Conservation (phyloP, 345 rosid species). For the Citrus maxima region DNA sequence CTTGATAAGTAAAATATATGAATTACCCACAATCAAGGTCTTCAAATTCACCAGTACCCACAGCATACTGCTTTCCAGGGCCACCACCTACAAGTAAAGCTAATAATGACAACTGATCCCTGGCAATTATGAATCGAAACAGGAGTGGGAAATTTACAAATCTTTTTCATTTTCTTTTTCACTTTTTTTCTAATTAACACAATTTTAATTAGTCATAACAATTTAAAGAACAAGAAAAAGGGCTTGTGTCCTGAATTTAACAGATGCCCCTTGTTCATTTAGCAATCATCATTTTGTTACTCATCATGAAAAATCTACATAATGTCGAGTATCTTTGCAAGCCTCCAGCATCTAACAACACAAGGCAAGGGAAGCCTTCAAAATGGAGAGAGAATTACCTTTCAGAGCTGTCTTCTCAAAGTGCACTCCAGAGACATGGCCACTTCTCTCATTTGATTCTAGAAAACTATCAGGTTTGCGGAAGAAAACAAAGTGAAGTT, state of each 20-base stretch:
- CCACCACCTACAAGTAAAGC: slow-evolving; percentile 46
- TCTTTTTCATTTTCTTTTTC: background rate
- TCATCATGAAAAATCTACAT: background rate
- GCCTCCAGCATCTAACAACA: slow-evolving; percentile 2
- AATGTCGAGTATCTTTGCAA: background rate
- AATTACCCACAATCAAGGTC: slow-evolving; percentile 71
- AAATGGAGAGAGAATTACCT: slow-evolving; percentile 34
- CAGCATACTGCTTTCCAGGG: slow-evolving; percentile 72
- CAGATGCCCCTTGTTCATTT: background rate
- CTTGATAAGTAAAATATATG: background rate
- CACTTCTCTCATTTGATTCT: slow-evolving; percentile 51
- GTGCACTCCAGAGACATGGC: slow-evolving; percentile 65
- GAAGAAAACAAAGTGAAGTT: slow-evolving; percentile 88
- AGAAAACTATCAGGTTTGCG: slow-evolving; percentile 68
- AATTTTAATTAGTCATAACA: background rate
- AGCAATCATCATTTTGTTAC: background rate
- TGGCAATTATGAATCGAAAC: background rate
- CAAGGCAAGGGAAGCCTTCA: background rate
- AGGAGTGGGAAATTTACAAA: background rate
- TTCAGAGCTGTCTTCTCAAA: slow-evolving; percentile 80
- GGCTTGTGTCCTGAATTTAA: background rate
- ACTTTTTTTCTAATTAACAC: background rate
- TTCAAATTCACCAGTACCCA: slow-evolving; percentile 77
- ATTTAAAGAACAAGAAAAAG: background rate
- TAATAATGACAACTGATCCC: background rate